A percentile compares a stretch with the other conserved stretches of the same genome.
These are phyloP conservation scores for Cladosporium sp. DNA, from an alignment of 2,329 filamentous ascomycete species.

Conservation along the genomic window DNA sequence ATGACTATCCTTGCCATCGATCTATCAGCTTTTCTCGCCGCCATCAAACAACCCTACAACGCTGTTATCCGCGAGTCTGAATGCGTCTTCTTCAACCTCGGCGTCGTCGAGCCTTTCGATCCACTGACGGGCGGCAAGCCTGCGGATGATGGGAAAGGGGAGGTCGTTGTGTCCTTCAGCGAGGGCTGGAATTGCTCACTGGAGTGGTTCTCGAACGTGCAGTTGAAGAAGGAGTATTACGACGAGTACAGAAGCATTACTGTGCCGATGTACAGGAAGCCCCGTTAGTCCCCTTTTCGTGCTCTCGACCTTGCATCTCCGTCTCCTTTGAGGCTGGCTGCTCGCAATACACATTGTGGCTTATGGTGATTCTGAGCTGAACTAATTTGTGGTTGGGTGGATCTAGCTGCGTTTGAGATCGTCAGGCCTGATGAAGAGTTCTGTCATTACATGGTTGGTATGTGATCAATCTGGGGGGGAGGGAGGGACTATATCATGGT, in stretches of 20 bases:
- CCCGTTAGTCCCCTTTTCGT: slow-evolving; percentile 24
- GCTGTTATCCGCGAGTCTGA: slow-evolving; percentile 12
- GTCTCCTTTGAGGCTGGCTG: background rate
- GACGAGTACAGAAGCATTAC: slow-evolving; percentile 36
- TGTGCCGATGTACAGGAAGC: slow-evolving; percentile 37
- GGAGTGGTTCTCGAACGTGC: slow-evolving; percentile 13
- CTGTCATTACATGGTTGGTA: slow-evolving; percentile 7
- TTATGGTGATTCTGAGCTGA: background rate
- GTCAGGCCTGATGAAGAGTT: slow-evolving; percentile 1
- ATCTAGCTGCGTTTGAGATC: slow-evolving; percentile 1
- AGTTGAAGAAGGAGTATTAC: slow-evolving; percentile 35
- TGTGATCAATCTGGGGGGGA: background rate
- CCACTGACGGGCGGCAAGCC: slow-evolving; percentile 1
- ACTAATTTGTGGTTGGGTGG: background rate
- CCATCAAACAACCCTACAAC: slow-evolving; percentile 17
- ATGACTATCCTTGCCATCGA: slow-evolving; percentile 14
- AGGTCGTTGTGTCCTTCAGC: slow-evolving; percentile 15
- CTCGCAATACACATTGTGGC: background rate
- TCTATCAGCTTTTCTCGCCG: slow-evolving; percentile 12
- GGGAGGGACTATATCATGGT: too few species aligned
- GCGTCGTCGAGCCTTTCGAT: slow-evolving; percentile 11
- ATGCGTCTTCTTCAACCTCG: slow-evolving; percentile 14
- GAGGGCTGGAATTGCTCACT: slow-evolving; percentile 18
- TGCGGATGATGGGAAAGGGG: background rate
- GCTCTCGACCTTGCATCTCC: too few species aligned